These are phyloP conservation scores for Malassezia dermatis DNA, from an alignment of 1,284 basidiomycete genomes.

Conservation along the genomic window DNA sequence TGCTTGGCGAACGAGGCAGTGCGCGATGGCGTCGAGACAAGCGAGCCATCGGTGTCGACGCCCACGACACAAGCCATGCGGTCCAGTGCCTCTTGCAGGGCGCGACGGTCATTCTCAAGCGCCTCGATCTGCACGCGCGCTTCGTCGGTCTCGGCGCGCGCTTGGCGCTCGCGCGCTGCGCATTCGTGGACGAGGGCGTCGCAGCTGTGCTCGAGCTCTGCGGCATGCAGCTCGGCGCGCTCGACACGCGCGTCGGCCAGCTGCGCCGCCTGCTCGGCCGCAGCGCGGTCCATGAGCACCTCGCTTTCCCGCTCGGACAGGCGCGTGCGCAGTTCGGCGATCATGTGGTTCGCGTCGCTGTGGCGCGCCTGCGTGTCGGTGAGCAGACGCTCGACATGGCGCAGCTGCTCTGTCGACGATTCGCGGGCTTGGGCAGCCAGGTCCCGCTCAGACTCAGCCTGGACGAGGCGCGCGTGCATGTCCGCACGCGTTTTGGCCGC, in stretches of 20 bases:
- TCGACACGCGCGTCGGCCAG: conserved; percentile 74
- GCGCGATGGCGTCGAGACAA: background rate
- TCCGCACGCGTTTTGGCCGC: conserved; percentile 55
- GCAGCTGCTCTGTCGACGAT: conserved; percentile 58
- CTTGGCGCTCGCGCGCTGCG: conserved; percentile 57
- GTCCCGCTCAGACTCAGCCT: conserved; percentile 64
- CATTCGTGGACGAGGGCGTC: conserved; percentile 60
- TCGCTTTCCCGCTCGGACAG: conserved; percentile 68
- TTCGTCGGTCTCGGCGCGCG: conserved; percentile 60
- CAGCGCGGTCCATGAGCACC: conserved; percentile 63
- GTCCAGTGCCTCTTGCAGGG: conserved; percentile 39
- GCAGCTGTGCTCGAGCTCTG: conserved; percentile 68
- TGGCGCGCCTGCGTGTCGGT: conserved; percentile 59
- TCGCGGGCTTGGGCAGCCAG: conserved; percentile 58
- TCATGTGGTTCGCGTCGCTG: conserved; percentile 59
- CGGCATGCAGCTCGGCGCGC: conserved; percentile 65
- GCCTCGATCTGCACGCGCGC: conserved; percentile 48
- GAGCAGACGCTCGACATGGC: conserved; percentile 61
- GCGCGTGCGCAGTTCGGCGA: conserved; percentile 62
- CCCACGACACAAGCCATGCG: conserved; percentile 41
- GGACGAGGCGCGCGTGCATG: conserved; percentile 50
- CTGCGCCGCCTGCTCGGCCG: conserved; percentile 60
- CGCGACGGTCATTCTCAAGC: conserved; percentile 49
- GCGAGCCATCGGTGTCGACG: conserved; percentile 15
- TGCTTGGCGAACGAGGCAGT: conserved; percentile 50